Evolutionary conservation across 2,329 filamentous ascomycete species (phyloP), one percentile per base, ranked within the genome.

Genomic region (Ophiostoma perfectum): DNA sequence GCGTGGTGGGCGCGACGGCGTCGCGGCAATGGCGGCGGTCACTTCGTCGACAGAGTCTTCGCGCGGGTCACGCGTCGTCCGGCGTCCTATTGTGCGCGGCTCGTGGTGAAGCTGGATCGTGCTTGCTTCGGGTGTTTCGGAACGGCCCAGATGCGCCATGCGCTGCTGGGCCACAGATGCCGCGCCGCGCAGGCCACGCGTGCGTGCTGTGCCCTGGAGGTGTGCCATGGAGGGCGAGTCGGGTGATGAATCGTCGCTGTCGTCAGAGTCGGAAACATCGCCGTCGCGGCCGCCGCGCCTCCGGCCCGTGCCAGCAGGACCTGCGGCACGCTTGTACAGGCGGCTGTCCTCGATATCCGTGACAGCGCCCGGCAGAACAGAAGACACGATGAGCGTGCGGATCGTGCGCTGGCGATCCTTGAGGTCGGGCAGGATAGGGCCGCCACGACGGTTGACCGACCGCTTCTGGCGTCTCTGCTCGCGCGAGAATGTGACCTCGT

Each of bases 401-500:
- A 98, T 94, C 0, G 95, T 98, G 66, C 94, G 88, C 79, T 95
- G 94, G 67, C 93, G 87, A 74, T 99, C 95, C 77, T 96, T 97
- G 69, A 99, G 87, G 79, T 99, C 95, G n/a, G 95, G 95, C 55
- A 99, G 81, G 70, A 92, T 90, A 5, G 95, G 95, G 0, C 95
- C 95, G 72, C 95, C 95, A 74, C 95, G 88, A 71, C 95, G 86
- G 77, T 97, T 98, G 74, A 97, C 91, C 6, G 95, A 97, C 64
- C 95, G 88, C 81, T 99, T 99, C 79, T 98, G 93, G 66, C 93
- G 87, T 73, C 95, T 85, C 78, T 98, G 93, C 77, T 99, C 95
- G 72, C 95, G 87, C 69, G 95, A 93, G 74, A 98, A 94, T 52
- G 93, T 95, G 42, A 93, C 87, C 77, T 99, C 95, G 67, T 93